Conservation (phyloP, 2,329 filamentous ascomycete species). For the Ophiosphaerella narmari region DNA sequence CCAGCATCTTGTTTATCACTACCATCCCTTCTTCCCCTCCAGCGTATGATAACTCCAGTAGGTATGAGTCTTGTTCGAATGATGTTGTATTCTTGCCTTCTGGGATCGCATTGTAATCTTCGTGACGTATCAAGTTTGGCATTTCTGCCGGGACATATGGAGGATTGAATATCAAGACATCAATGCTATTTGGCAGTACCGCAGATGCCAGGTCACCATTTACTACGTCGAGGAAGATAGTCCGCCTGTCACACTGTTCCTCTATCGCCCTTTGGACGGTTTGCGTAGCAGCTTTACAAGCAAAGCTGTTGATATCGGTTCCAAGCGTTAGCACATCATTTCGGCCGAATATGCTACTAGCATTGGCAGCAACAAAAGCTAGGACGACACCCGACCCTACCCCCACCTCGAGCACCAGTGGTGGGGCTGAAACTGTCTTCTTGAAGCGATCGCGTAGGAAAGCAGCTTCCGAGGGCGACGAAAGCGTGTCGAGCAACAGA, state of each 20-base stretch:
- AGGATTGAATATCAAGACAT: slow-evolving; percentile 94
- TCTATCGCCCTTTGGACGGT: slow-evolving; percentile 65
- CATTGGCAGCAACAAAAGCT: slow-evolving; percentile 81
- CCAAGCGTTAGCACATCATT: slow-evolving; percentile 71
- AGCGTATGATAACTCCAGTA: slow-evolving; percentile 85
- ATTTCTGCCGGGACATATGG: slow-evolving; percentile 91
- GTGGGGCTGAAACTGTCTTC: slow-evolving; percentile 28
- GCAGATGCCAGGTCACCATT: slow-evolving; percentile 72
- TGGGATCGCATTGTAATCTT: slow-evolving; percentile 33
- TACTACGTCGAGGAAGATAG: slow-evolving; percentile 66
- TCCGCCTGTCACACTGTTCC: slow-evolving; percentile 28
- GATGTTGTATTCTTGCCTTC: slow-evolving; percentile 30
- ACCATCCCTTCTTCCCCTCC: slow-evolving; percentile 93
- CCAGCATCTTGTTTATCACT: slow-evolving; percentile 79
- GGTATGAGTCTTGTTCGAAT: slow-evolving; percentile 81
- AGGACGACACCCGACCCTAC: slow-evolving; percentile 94
- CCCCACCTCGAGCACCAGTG: slow-evolving; percentile 81
- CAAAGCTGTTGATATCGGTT: slow-evolving; percentile 83
- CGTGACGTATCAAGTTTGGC: slow-evolving; percentile 58
- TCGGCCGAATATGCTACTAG: slow-evolving; percentile 73
- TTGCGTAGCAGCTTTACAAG: slow-evolving; percentile 73
- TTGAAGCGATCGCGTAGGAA: slow-evolving; percentile 71
- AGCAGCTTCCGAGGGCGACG: slow-evolving; percentile 66
- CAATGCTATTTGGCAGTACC: slow-evolving; percentile 65
- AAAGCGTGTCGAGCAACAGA: slow-evolving; percentile 88